A percentile compares a stretch with the other conserved stretches of the same genome.
phyloP scores from a whole-genome alignment of 2,329 filamentous ascomycete species.

The Microcyclosporella mali region DNA sequence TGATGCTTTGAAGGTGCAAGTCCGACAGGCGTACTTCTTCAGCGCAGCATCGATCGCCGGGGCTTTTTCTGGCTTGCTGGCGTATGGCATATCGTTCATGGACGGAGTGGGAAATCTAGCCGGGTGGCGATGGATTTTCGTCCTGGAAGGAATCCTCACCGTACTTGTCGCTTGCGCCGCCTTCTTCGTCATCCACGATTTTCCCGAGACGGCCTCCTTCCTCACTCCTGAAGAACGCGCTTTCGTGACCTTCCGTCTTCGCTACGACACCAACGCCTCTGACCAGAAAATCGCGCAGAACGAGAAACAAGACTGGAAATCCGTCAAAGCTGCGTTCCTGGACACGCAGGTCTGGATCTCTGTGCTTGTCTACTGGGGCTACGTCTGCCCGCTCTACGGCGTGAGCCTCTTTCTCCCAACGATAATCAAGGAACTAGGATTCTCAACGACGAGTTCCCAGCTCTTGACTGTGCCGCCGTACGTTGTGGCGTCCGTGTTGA shows the following conservation, averaged over 20 bases:
- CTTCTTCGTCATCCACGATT: conserved; percentile 49
- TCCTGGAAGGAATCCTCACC: conserved; percentile 44
- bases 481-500: conserved; percentile 23
- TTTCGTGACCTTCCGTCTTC: conserved; percentile 18
- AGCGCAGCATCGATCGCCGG: conserved; percentile 37
- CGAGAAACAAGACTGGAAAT: conserved; percentile 31
- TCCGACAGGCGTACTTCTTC: conserved; percentile 29
- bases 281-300: conserved; percentile 13
- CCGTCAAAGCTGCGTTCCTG: conserved; percentile 40
- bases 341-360: conserved; percentile 47
- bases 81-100: conserved; percentile 42
- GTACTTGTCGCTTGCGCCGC: conserved; percentile 47
- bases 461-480: conserved; percentile 33
- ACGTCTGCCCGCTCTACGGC: conserved; percentile 41
- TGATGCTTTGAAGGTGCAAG: conserved; percentile 17
- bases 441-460: conserved; percentile 3
- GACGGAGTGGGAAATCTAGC: conserved; percentile 20
- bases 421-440: conserved; percentile 5
- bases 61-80: conserved; percentile 46
- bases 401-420: conserved; percentile 29
- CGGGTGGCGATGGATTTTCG: conserved; percentile 44
- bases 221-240: conserved; percentile 30
- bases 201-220: conserved; percentile 46
- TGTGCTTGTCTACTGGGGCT: conserved; percentile 44
- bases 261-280: conserved; percentile 14